A percentile compares a stretch with the other conserved stretches of the same genome.
Conservation (phyloP, 2,329 filamentous ascomycete genomes). For the Elsinoe perseae region DNA sequence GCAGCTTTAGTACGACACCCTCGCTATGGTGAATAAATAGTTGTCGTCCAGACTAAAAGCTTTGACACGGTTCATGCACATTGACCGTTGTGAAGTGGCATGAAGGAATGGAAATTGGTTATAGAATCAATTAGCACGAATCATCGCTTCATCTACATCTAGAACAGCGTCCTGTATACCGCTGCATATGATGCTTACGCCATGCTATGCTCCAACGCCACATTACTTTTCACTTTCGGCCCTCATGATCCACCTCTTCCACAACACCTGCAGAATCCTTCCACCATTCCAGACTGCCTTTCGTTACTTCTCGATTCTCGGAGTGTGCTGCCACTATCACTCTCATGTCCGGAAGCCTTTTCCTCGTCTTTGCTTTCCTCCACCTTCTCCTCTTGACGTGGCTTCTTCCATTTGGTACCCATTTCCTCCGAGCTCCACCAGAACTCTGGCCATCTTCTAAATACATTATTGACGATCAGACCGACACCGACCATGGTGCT, state of each 20-base stretch:
- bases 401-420: constrained; percentile 20
- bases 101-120: not conserved
- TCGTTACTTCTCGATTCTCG: not conserved
- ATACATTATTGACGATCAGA: constrained; percentile 40
- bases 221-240: not conserved
- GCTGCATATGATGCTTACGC: not conserved
- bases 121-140: not conserved
- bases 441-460: constrained; percentile 40
- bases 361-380: not conserved
- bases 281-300: not conserved
- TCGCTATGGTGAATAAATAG: no score
- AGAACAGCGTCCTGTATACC: not conserved
- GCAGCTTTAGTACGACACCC: no score
- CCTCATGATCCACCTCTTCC: not conserved
- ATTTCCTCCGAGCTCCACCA: constrained; percentile 43
- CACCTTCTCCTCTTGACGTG: constrained; percentile 18
- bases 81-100: no score
- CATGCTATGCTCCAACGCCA: not conserved
- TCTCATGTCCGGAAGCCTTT: not conserved
- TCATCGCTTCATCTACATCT: not conserved
- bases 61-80: constrained; percentile 1
- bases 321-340: not conserved
- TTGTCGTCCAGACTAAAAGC: not conserved
- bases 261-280: not conserved
- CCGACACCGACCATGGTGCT: constrained; percentile 38